Evolutionary conservation across 75 land plant species (phyloP).

Genomic region (Sequoia sempervirens): DNA sequence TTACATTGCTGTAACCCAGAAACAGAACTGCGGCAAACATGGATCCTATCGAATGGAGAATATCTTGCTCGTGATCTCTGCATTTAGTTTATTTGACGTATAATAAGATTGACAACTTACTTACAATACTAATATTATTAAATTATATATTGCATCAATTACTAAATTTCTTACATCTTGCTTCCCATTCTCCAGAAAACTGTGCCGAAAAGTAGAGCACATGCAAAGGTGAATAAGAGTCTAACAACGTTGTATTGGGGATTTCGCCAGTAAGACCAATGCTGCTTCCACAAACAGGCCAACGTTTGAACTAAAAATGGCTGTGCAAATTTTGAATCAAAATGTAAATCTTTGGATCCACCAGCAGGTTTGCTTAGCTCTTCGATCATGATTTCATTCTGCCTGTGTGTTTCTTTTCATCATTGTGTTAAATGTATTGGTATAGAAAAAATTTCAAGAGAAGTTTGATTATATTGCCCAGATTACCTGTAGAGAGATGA

Average conservation of each 20-base stretch:
- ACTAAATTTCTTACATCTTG: conserved; percentile 16
- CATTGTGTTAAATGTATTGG: neutral
- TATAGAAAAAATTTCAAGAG: too few species aligned
- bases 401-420: conserved; percentile 9
- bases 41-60: conserved; percentile 52
- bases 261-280: conserved; percentile 40
- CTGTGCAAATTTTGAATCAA: conserved; percentile 26
- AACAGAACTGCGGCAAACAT: conserved; percentile 38
- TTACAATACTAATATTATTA: too few species aligned
- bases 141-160: too few species aligned
- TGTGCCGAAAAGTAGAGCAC: conserved; percentile 31
- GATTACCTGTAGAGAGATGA: too few species aligned
- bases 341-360: conserved; percentile 25
- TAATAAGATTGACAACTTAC: too few species aligned
- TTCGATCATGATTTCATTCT: too few species aligned
- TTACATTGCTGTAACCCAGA: neutral
- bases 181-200: conserved; percentile 32
- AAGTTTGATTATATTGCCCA: too few species aligned
- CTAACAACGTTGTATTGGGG: too few species aligned
- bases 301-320: conserved; percentile 18
- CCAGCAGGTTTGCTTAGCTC: conserved; percentile 24
- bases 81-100: too few species aligned
- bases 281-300: conserved; percentile 40
- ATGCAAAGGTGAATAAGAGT: conserved; percentile 29
- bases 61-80: too few species aligned